Base-by-base conservation (phyloP, 1,139 yeast genomes). In the Ogataea hybrid region DNA sequence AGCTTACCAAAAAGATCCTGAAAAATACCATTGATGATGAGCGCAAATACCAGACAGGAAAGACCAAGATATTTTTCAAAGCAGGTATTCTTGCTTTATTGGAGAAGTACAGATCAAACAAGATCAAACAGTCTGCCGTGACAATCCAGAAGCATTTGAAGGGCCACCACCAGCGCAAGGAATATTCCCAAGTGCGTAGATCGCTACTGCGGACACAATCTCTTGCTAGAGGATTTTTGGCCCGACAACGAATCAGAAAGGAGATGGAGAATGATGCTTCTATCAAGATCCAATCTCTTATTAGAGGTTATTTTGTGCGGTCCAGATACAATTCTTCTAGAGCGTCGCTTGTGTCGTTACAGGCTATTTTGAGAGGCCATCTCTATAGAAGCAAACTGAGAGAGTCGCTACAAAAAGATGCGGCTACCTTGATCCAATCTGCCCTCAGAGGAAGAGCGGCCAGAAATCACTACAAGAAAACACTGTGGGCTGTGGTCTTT, bases 1-100 rank as follows among this genome's bases (percentile, higher is more conserved):
- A 66, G 6, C 72, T 87, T 43, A 86, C 96, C 57, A 71, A 79
- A 57, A 73, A 73, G 37, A 86, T 92, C 48, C 71, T 92, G 58
- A 68, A 70, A 38, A 68, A 71, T 28, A 78, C 85, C 35, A 79
- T 87, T 39, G 75, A 80, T 25, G 84, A 83, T 53, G 70, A 69
- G 37, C 71, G 72, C 39, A 86, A 84, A 57, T 90, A 84, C 62
- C 97, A 92, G 66, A 72, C 87, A 50, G 94, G 94, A 67, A 77
- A 81, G 56, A 85, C 96, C 30, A 92, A 92, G 64, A 88, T 92
- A 37, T 92, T 92, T 67, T 92, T 92, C 73, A 89, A 90, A 63
- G 95, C 97, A 28, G 98, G 98, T 57, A 88, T 92, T 73, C 74
- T 92, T 59, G 98, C 97, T 15, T 84, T 83, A 52, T 77, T 92